Evolutionary conservation across 1,284 basidiomycete genomes (phyloP), one percentile per base, ranked within the genome.

Genomic region (Rhodofomes roseus): DNA sequence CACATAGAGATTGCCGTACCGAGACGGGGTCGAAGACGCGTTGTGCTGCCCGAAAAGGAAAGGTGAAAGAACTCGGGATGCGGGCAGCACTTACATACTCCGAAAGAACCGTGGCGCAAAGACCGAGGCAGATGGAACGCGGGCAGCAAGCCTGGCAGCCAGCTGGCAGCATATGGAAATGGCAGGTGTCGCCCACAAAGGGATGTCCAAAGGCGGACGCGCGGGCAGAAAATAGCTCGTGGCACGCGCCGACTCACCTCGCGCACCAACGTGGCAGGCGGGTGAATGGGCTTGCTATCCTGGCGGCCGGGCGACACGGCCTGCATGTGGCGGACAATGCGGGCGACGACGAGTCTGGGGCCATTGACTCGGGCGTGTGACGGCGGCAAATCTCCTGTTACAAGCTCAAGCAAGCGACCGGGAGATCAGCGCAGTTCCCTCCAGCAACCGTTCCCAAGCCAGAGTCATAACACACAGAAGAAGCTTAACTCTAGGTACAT

Each of bases 1-100:
- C 65, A 72, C 72, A 73, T 71, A 70, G 65, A 62, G 64, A 69
- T 68, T 59, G 66, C 72, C 69, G 65, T 63, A 72, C 70, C 60
- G 57, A 66, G 68, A 65, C 62, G 36, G 59, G 58, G 41, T 63
- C 62, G 55, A 59, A 62, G 60, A 56, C 58, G 64, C 67, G 60
- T 64, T 66, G 62, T 59, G 50, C 40, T 60, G 63, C 72, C 70
- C 56, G 63, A 71, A 66, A 68, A 68, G 71, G 72, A 65, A 72
- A 66, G 29, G 54, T 72, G 62, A 73, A 73, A 62, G 69, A 63
- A 65, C 55, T 55, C 58, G 60, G 62, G n/a, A 43, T 36, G 43
- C 25, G 31, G 40, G 36, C 23, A 56, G 41, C 20, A 56, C 25
- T 36, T 36, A 56, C 25, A 23, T 36, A 51, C 34, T 57, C 56